Percentiles rank a stretch among this genome's conserved stretches.
Conservation (phyloP, 2,329 filamentous ascomycete genomes). For the Lecanicillium sp. region DNA sequence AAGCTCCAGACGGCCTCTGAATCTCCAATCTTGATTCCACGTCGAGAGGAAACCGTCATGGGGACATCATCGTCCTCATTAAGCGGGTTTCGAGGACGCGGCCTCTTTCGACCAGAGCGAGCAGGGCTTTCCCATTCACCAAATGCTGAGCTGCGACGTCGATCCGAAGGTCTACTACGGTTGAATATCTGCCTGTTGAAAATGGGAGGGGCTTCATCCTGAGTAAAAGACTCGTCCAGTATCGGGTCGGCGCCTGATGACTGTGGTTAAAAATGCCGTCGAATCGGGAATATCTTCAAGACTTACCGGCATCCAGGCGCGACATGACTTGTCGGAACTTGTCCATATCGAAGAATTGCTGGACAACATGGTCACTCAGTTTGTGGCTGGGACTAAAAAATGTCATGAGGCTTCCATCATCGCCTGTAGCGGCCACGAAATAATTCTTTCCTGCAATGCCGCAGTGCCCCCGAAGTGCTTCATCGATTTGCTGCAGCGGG, state of each 20-base stretch:
- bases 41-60: slow-evolving; percentile 30
- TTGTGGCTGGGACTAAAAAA: slow-evolving; percentile 35
- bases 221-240: slow-evolving; percentile 22
- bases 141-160: slow-evolving; percentile 22
- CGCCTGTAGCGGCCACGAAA: slow-evolving; percentile 42
- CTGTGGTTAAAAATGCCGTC: background rate
- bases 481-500: slow-evolving; percentile 36
- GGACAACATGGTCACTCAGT: slow-evolving; percentile 28
- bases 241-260: slow-evolving; percentile 22
- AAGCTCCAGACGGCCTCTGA: slow-evolving; percentile 46
- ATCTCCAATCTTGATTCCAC: slow-evolving; percentile 44
- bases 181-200: slow-evolving; percentile 17
- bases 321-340: slow-evolving; percentile 31
- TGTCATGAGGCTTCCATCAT: slow-evolving; percentile 36
- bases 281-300: background rate
- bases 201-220: slow-evolving; percentile 13
- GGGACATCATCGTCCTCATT: slow-evolving; percentile 33
- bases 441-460: slow-evolving; percentile 41
- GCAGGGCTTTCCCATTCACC: slow-evolving; percentile 23
- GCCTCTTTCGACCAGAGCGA: slow-evolving; percentile 21
- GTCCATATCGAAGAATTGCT: slow-evolving; percentile 37
- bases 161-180: slow-evolving; percentile 19
- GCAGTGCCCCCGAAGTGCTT: slow-evolving; percentile 43
- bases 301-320: slow-evolving; percentile 28
- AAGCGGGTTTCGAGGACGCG: slow-evolving; percentile 25